phyloP scores from a whole-genome alignment of 2,329 filamentous ascomycete genomes.

The Cercospora zeae-maydis region DNA sequence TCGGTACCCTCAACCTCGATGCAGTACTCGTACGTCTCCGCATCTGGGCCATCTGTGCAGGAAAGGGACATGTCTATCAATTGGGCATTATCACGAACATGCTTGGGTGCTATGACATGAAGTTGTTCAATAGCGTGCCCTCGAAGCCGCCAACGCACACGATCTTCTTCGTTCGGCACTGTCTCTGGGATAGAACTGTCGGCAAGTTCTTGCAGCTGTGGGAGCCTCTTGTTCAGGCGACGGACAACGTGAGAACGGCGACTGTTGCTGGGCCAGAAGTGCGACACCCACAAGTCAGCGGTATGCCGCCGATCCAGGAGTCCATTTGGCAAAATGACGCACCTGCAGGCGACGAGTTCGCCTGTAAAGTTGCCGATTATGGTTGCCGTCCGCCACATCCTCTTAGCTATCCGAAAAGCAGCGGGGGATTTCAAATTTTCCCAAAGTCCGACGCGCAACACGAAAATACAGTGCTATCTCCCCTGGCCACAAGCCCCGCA shows the following conservation, averaged over 20 bases:
- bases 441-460: no score
- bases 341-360: no score
- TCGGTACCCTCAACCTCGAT: neutral
- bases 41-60: neutral
- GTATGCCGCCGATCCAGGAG: neutral
- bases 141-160: neutral
- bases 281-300: neutral
- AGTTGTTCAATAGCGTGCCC: neutral
- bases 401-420: no score
- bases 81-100: neutral
- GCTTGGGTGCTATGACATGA: neutral
- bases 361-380: no score
- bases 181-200: neutral
- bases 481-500: no score
- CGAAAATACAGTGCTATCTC: no score
- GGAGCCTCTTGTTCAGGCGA: neutral
- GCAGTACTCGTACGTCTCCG: neutral
- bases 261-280: neutral
- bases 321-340: no score
- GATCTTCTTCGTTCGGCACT: neutral
- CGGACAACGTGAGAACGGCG: neutral
- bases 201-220: neutral
- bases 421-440: no score
- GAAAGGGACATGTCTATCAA: neutral
- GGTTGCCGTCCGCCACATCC: no score